Conservation (phyloP, 2,329 filamentous ascomycete species). For the Dactylonectria estremocensis region DNA sequence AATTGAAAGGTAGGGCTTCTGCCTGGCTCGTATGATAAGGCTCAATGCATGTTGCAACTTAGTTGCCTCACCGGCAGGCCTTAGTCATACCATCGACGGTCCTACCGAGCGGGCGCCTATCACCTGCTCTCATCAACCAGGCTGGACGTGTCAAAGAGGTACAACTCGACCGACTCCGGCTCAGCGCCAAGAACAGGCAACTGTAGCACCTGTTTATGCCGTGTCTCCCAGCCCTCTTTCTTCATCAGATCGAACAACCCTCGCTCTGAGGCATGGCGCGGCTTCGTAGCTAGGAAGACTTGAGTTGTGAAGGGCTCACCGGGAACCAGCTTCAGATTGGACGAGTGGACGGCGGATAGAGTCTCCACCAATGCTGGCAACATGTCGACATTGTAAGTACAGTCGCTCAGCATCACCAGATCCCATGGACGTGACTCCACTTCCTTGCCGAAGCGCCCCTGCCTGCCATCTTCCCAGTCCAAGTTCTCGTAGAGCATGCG, state of each 20-base stretch:
- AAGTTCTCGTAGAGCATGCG: constrained; percentile 67
- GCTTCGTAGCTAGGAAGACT: constrained; percentile 70
- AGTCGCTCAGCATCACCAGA: constrained; percentile 70
- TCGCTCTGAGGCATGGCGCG: constrained; percentile 67
- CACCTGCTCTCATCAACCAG: constrained; percentile 39
- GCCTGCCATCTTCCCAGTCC: constrained; percentile 69
- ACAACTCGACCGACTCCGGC: constrained; percentile 65
- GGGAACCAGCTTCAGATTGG: constrained; percentile 49
- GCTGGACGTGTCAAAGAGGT: constrained; percentile 62
- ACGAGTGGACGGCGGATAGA: constrained; percentile 63
- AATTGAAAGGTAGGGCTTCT: constrained; percentile 2
- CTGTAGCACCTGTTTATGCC: constrained; percentile 59
- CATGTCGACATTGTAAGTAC: constrained; percentile 73
- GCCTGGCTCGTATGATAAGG: constrained; percentile 27
- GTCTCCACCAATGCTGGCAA: constrained; percentile 69
- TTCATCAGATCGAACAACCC: constrained; percentile 65
- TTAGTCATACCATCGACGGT: constrained; percentile 23
- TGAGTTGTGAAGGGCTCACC: constrained; percentile 51
- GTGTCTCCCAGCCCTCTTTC: constrained; percentile 60
- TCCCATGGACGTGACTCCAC: constrained; percentile 63
- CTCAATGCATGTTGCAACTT: constrained; percentile 20
- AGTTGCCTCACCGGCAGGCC: constrained; percentile 17
- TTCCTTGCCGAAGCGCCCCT: constrained; percentile 60
- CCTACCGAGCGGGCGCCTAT: constrained; percentile 27
- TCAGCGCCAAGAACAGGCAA: constrained; percentile 63